These are phyloP conservation scores for Poronia punctata DNA, from an alignment of 495 filamentous ascomycete species.

Conservation along the genomic window DNA sequence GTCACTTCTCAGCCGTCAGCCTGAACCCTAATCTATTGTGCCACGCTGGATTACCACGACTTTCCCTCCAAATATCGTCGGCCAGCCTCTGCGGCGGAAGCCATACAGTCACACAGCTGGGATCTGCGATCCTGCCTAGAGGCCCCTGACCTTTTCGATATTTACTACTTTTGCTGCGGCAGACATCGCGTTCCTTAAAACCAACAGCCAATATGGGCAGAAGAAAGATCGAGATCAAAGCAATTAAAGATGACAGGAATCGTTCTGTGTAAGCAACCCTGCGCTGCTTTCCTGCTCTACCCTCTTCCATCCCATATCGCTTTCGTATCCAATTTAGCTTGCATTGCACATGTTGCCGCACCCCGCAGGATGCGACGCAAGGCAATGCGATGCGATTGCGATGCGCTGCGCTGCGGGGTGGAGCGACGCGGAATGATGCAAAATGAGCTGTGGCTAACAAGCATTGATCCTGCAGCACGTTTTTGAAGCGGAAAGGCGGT, in stretches of 20 bases:
- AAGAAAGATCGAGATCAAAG: conserved; percentile 96
- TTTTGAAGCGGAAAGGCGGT: conserved; percentile 96
- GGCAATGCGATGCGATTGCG: not conserved
- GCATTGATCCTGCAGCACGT: conserved; percentile 76
- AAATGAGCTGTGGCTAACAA: conserved; percentile 80
- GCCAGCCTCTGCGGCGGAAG: conserved; percentile 7
- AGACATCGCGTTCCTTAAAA: not conserved
- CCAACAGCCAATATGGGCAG: conserved; percentile 47
- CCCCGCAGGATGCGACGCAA: not conserved
- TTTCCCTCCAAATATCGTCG: conserved; percentile 2
- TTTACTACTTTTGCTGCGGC: too few relatives aligned
- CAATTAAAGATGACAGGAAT: conserved; percentile 98
- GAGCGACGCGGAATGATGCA: conserved; percentile 40
- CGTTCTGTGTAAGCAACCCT: conserved; percentile 81
- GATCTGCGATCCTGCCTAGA: too few relatives aligned
- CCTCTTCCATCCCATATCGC: conserved; percentile 35
- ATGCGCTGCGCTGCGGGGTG: not conserved
- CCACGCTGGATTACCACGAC: conserved; percentile 13
- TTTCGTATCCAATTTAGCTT: conserved; percentile 51
- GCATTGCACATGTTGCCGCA: not conserved
- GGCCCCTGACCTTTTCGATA: too few relatives aligned
- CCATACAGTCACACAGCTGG: conserved; percentile 6
- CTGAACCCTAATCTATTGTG: conserved; percentile 6
- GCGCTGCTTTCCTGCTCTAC: conserved; percentile 2
- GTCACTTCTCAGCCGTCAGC: conserved; percentile 1